These are phyloP conservation scores for Aspergillus panamensis DNA, from an alignment of 495 filamentous ascomycete genomes.

Conservation along the genomic window DNA sequence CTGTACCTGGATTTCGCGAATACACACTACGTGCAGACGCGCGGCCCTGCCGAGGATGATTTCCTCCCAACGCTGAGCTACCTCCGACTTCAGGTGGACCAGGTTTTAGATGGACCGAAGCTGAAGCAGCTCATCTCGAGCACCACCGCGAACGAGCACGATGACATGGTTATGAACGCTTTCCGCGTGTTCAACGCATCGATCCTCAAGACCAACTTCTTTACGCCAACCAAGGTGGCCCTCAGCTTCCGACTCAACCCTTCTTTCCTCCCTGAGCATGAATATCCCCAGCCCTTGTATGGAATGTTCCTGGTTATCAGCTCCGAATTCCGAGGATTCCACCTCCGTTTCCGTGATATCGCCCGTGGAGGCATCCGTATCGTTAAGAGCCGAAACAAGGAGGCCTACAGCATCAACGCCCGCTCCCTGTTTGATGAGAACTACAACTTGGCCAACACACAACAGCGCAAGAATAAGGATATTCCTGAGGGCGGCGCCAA, in stretches of 20 bases:
- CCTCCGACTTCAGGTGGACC: slow-evolving; percentile 65
- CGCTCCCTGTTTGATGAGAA: slow-evolving; percentile 97
- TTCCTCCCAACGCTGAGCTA: slow-evolving; percentile 80
- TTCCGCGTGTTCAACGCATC: slow-evolving; percentile 91
- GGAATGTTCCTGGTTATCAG: slow-evolving; percentile 99
- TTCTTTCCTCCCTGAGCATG: slow-evolving; percentile 78
- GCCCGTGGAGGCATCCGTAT: slow-evolving; percentile 96
- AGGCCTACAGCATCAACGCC: slow-evolving; percentile 94
- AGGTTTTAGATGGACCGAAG: slow-evolving; percentile 71
- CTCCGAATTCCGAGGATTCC: slow-evolving; percentile 94
- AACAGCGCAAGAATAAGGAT: slow-evolving; percentile 99
- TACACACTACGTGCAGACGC: slow-evolving; percentile 83
- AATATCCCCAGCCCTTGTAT: slow-evolving; percentile 91
- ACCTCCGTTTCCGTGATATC: slow-evolving; percentile 95
- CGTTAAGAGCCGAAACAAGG: slow-evolving; percentile 92
- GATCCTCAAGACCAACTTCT: slow-evolving; percentile 97
- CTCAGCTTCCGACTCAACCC: slow-evolving; percentile 94
- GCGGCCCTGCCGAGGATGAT: slow-evolving; percentile 63
- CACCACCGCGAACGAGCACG: slow-evolving; percentile 85
- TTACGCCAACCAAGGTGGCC: slow-evolving; percentile 97
- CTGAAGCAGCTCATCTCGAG: slow-evolving; percentile 79
- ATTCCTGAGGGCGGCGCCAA: slow-evolving; percentile 99
- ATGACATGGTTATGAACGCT: slow-evolving; percentile 96
- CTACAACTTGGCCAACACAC: slow-evolving; percentile 95
- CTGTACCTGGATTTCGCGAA: slow-evolving; percentile 91